Evolutionary conservation across 768 basidiomycete genomes (phyloP).

Genomic region (Zangia roseola): DNA sequence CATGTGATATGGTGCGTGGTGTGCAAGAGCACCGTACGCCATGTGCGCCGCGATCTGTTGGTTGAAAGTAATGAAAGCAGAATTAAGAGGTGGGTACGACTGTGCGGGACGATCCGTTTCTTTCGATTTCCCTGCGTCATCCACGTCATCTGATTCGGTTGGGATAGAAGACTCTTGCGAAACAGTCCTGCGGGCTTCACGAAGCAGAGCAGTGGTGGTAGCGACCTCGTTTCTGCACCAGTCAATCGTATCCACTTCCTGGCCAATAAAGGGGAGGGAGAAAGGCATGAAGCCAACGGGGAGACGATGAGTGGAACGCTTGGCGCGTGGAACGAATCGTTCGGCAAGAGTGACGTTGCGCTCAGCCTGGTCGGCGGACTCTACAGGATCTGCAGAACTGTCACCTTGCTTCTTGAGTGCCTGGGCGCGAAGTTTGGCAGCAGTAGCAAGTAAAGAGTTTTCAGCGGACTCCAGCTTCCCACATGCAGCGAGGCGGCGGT

Average conservation of each 20-base stretch:
- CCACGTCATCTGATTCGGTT: slow-evolving; percentile 23
- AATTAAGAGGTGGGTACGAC: slow-evolving; percentile 59
- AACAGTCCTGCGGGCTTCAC: slow-evolving; percentile 42
- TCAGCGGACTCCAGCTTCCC: slow-evolving; percentile 86
- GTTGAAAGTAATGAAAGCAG: slow-evolving; percentile 89
- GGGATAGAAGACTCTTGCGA: slow-evolving; percentile 15
- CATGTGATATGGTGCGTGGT: slow-evolving; percentile 87
- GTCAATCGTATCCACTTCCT: slow-evolving; percentile 92
- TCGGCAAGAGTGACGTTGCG: slow-evolving; percentile 40
- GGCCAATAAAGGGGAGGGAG: slow-evolving; percentile 64
- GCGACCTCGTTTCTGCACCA: slow-evolving; percentile 81
- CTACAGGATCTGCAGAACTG: slow-evolving; percentile 18
- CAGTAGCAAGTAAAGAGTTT: slow-evolving; percentile 71
- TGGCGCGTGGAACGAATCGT: slow-evolving; percentile 59
- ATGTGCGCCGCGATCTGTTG: slow-evolving; percentile 92
- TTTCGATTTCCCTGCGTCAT: slow-evolving; percentile 8
- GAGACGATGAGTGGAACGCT: slow-evolving; percentile 81
- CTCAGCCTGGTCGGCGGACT: slow-evolving; percentile 27
- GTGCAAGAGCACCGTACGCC: slow-evolving; percentile 69
- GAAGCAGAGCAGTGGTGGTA: slow-evolving; percentile 50
- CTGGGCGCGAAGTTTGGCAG: slow-evolving; percentile 65
- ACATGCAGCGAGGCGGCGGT: slow-evolving; percentile 70
- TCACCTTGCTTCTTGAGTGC: slow-evolving; percentile 44
- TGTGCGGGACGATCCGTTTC: slow-evolving; percentile 16
- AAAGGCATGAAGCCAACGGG: slow-evolving; percentile 51